Base-by-base conservation (phyloP, 495 filamentous ascomycete genomes). In the Lichenothelia convexa region DNA sequence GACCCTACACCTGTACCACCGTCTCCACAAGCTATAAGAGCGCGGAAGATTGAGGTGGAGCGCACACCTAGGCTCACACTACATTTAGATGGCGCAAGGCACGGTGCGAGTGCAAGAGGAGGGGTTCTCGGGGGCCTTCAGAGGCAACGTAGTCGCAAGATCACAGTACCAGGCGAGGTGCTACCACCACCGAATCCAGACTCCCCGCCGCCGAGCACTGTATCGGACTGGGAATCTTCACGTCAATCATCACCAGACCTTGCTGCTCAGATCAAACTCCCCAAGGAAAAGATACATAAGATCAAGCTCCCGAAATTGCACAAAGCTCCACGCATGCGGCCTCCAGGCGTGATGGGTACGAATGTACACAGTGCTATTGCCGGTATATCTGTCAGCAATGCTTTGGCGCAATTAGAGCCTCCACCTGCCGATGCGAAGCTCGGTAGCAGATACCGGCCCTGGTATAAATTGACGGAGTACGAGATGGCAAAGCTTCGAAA, bases 401-500 rank as follows among this genome's bases (percentile, higher is more conserved):
- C 76, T 4, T 60, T 93, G 32, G 77, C 80, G 0, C 61, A 75
- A 41, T 65, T 89, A 2, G 70, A 75, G 26, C 79, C 81, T 5
- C 84, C 85, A 1, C 85, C 85, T 0, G 65, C 72, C 21, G 73
- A 87, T 53, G 79, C 80, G 12, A 64, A 70, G 21, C 50, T 60
- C 5, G 89, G 89, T 13, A 83, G 79, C 47, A 60, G 71, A 39
- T 72, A 87, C 47, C 62, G 78, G 20, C 89, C 89, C 0, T 97
- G 89, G 89, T 65, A 87, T 42, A 78, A 83, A 36, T 66, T 97
- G 26, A 94, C 85, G 0, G 71, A 77, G 18, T 94, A 75, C 57
- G 89, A 97, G 46, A 83, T 97, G 60, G 86, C 83, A 3, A 75
- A 74, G 34, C 63, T 97, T 11, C 68, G 89, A 32, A 95, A 95